Conservation (phyloP, 768 basidiomycete genomes). For the Hygrocybe punicea region DNA sequence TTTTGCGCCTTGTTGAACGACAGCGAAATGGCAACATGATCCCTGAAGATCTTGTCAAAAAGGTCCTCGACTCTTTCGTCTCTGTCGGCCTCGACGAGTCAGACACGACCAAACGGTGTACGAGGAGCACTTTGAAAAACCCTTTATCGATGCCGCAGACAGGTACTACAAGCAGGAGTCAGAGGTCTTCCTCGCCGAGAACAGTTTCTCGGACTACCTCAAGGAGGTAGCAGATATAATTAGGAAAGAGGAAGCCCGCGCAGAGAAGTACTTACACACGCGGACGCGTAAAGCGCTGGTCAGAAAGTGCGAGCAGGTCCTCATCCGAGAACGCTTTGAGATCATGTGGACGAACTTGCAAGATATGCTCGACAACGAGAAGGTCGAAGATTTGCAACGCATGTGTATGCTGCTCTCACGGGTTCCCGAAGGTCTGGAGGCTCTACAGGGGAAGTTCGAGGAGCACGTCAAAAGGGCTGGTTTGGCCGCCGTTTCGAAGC, state of each 20-base stretch:
- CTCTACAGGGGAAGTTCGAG: slow-evolving; percentile 87
- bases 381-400: slow-evolving; percentile 89
- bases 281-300: slow-evolving; percentile 80
- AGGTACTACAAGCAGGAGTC: slow-evolving; percentile 92
- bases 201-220: slow-evolving; percentile 90
- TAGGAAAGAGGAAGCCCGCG: slow-evolving; percentile 91
- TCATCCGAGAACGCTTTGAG: slow-evolving; percentile 82
- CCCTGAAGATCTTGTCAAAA: slow-evolving; percentile 89
- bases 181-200: slow-evolving; percentile 81
- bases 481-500: slow-evolving; percentile 72
- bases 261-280: slow-evolving; percentile 89
- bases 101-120: slow-evolving; percentile 94
- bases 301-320: slow-evolving; percentile 83
- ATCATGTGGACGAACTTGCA: slow-evolving; percentile 95
- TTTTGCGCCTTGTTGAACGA: slow-evolving; percentile 85
- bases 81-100: slow-evolving; percentile 91
- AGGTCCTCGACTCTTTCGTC: slow-evolving; percentile 91
- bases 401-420: slow-evolving; percentile 91
- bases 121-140: slow-evolving; percentile 82
- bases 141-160: slow-evolving; percentile 86
- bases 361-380: slow-evolving; percentile 83
- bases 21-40: slow-evolving; percentile 94
- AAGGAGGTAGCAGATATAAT: slow-evolving; percentile 91
- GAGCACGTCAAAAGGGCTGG: slow-evolving; percentile 94
- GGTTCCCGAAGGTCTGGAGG: slow-evolving; percentile 87